A percentile compares a stretch with the other conserved stretches of the same genome.
Evolutionary conservation across 805 yeast species (phyloP).

Genomic region (Yarrowia sp.): DNA sequence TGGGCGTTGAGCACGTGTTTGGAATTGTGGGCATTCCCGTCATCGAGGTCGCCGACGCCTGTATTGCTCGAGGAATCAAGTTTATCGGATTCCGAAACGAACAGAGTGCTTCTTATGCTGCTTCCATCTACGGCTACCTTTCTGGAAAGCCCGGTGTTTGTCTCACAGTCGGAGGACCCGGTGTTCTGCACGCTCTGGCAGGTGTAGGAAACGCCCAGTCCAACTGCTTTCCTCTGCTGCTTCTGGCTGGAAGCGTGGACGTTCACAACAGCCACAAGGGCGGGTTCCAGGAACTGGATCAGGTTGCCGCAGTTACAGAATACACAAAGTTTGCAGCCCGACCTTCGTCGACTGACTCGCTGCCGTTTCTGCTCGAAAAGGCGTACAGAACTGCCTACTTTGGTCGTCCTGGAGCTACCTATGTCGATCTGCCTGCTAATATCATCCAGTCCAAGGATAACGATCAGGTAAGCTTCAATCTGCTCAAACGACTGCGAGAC

Average conservation of each 20-base stretch:
- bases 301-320: conserved; percentile 57
- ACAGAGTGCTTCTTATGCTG: conserved; percentile 79
- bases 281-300: conserved; percentile 76
- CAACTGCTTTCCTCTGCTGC: conserved; percentile 70
- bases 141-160: conserved; percentile 71
- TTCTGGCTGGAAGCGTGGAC: conserved; percentile 68
- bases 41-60: conserved; percentile 71
- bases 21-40: conserved; percentile 81
- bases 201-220: conserved; percentile 68
- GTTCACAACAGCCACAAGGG: conserved; percentile 60
- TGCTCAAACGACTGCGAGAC: conserved; percentile 17
- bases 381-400: conserved; percentile 56
- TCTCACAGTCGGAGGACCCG: conserved; percentile 79
- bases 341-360: conserved; percentile 50
- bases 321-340: conserved; percentile 62
- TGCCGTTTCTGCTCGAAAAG: conserved; percentile 55
- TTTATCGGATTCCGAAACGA: conserved; percentile 72
- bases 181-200: conserved; percentile 69
- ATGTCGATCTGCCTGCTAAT: conserved; percentile 71
- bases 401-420: conserved; percentile 68
- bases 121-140: conserved; percentile 71
- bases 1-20: conserved; percentile 65
- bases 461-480: conserved; percentile 38
- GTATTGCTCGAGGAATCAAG: conserved; percentile 59
- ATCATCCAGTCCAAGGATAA: conserved; percentile 54